Base-by-base conservation (phyloP, 164 flowering plant genomes). In the Vitis vinifera region DNA sequence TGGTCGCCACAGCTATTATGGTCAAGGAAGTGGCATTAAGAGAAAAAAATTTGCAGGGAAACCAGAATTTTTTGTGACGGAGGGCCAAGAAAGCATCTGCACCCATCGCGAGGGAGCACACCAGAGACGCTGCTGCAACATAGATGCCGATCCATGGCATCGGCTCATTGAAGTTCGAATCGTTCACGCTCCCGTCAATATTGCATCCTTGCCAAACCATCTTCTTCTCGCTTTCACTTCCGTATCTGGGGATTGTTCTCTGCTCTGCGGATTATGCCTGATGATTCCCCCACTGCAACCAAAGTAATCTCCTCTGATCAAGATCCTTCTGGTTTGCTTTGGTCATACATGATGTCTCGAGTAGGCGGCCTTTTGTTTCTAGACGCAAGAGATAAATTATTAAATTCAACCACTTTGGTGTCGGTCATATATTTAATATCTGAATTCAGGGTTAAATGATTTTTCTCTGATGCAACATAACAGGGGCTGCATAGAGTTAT, bases 61-160 rank as follows among this genome's bases (percentile, higher is more conserved):
- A 87, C 92, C 94, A 89, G 57, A 82, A 70, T 55, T 81, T 85
- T 2, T 71, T 15, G 47, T 66, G 47, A 53, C 79, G 76, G 71
- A 88, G 53, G 44, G 81, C 86, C 9, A 15, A 61, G 58, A 82
- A 13, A 53, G 78, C 72, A 55, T 90, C 94, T 2, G 67, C 67
- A 1, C 76, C 82, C 88, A 90, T 88, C 8, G 86, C 86, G 1
- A 76, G 0, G n/a, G 77, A 75, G 71, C 88, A 85, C 16, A 74
- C 75, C 13, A 83, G 44, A 16, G 94, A 86, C 30, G 94, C 92
- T 69, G 77, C 80, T 9, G 85, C 85, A 0, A 84, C 68, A 37
- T 90, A 90, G 63, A 82, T 48, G 69, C 92, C 91, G 50, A 88
- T 88, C 88, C 88, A 86, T 15, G 91, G 91, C 84, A 88, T 70